A percentile compares a stretch with the other conserved stretches of the same genome.
These are phyloP conservation scores for Trichoderma asperellum DNA, from an alignment of 2,329 filamentous ascomycete genomes.

Conservation along the genomic window DNA sequence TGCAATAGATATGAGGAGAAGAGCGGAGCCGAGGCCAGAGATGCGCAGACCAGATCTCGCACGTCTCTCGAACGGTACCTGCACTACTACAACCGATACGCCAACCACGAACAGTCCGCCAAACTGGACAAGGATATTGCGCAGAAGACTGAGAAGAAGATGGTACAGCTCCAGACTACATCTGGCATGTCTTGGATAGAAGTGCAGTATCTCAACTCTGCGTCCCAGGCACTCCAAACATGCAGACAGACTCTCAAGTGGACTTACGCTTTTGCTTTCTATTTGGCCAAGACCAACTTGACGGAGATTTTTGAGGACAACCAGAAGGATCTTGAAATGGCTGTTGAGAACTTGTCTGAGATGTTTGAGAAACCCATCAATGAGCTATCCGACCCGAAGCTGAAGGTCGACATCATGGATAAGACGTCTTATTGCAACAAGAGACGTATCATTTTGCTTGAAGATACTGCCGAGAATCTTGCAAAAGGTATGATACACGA, in stretches of 20 bases:
- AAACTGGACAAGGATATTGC: constrained; percentile 96
- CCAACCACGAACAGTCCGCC: constrained; percentile 97
- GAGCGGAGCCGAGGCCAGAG: constrained; percentile 85
- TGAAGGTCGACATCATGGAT: constrained; percentile 98
- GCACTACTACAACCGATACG: constrained; percentile 98
- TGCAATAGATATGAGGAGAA: constrained; percentile 98
- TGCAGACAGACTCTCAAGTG: constrained; percentile 99
- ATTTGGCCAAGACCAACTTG: constrained; percentile 91
- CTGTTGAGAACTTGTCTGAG: constrained; percentile 93
- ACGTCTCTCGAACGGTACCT: constrained; percentile 94
- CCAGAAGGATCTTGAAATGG: constrained; percentile 96
- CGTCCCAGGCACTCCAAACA: constrained; percentile 89
- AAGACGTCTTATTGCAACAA: constrained; percentile 98
- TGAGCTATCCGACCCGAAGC: constrained; percentile 80
- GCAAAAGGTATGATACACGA: constrained; percentile 67
- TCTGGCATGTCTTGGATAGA: constrained; percentile 99
- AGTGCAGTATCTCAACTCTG: constrained; percentile 93
- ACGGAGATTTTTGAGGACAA: constrained; percentile 99
- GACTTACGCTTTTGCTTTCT: constrained; percentile 99
- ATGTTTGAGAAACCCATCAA: constrained; percentile 98
- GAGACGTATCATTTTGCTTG: constrained; percentile 83
- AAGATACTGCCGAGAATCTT: constrained; percentile 90
- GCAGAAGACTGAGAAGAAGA: constrained; percentile 97
- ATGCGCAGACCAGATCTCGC: constrained; percentile 88
- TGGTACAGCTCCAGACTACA: constrained; percentile 90